Base-by-base conservation (phyloP, 371 early-diverging fungal genomes). In the Gilbertella persicaria region DNA sequence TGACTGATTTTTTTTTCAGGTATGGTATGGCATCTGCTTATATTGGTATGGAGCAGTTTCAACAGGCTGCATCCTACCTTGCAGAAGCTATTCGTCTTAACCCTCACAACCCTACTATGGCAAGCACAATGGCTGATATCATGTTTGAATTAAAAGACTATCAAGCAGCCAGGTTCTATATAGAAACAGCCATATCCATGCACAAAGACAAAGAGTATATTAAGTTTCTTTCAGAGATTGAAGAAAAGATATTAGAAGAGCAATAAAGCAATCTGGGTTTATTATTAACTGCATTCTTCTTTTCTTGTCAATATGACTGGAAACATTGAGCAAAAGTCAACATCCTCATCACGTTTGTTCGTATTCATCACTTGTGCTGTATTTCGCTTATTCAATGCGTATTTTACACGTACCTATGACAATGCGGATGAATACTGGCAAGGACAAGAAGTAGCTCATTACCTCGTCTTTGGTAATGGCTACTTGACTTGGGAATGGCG, bases 371-470 rank as follows among this genome's bases (percentile, higher is more conserved):
- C 69, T 10, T 72, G 90, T 26, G 24, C 92, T 16, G 26, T 73
- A 8, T 88, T 86, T 50, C 79, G 93, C 12, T 41, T 78, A 28
- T 28, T 82, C 33, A 92, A 90, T 67, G 84, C 88, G 2, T 62
- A 78, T 21, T 43, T 82, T 7, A 80, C 87, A 30, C 60, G 69
- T 16, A 93, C 93, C 3, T 92, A 83, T 59, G 90, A 86, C 62
- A 82, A 83, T 53, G 93, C 95, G 0, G 96, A 96, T 66, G 96
- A 96, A 60, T 92, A 90, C 61, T 96, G 92, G 91, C 96, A 96
- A 61, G 71, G 87, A 0, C 80, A 85, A 23, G 96, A 97, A 72
- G 87, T 96, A 8, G 95, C 91, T 0, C 93, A 96, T 73, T 58
- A 65, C 25, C 57, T 80, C 29, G 87, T 84, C 0, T 95, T 91